Evolutionary conservation across 2,329 filamentous ascomycete species (phyloP), one percentile per base, ranked within the genome.

Genomic region (Aspergillus candidus): DNA sequence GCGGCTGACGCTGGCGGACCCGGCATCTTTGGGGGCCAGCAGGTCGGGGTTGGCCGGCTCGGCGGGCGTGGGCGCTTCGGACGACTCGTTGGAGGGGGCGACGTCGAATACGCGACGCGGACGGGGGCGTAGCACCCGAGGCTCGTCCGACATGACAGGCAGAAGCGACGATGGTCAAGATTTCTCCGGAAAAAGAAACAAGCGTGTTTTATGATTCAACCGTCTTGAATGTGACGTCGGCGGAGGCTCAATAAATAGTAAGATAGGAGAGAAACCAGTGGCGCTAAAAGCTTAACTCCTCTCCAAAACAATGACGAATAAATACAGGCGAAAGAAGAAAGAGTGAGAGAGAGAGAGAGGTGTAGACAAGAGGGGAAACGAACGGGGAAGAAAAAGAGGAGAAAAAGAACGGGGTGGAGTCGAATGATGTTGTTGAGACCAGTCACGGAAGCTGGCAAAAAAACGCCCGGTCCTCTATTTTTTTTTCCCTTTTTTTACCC

Each of bases 61-160:
- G 35, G 58, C 57, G 27, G 69, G 68, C 8, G 68, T 68, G 4
- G 67, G 58, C 33, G 70, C 60, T 41, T 60, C 57, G 14, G 71
- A 71, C 11, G 68, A 67, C 38, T 69, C 66, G 41, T 65, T 65
- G 13, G 72, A 72, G 11, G 67, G 68, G 45, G 74, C 75, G 47
- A 83, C 65, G 27, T 83, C 77, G 68, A 90, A 90, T 12, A 83
- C 77, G 35, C 86, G 80, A 47, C 84, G 80, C 15, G 86, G 84
- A 48, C 83, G 77, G 5, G 88, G 88, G 38, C 83, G 82, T 51
- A 85, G 61, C 51, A 88, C 69, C 32, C 73, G 73, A 44, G 79
- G 78, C 34, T 62, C 54, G 40, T 67, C 61, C 32, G 57, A 53
- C 64, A 67, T 67, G 40, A 43, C 42, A 35, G 46, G 44, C 32